Percentiles rank a stretch among this genome's conserved stretches.
Conservation (phyloP, 345 rosid species). For the Aquilaria malaccensis region DNA sequence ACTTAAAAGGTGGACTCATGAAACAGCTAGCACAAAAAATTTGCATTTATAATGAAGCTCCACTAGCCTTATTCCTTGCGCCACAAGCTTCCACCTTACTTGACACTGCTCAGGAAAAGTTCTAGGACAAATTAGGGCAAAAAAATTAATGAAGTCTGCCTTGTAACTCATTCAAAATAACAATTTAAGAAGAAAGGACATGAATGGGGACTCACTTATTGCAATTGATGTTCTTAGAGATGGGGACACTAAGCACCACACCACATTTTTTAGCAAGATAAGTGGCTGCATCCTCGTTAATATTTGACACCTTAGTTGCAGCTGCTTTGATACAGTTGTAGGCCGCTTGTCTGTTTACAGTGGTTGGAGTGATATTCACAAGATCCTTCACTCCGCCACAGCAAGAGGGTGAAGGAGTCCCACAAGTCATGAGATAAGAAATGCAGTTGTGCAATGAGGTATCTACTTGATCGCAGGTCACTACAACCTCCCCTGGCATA, state of each 20-base stretch:
- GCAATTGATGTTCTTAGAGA: constrained; percentile 13
- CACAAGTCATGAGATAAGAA: constrained; percentile 6
- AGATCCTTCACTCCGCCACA: constrained; percentile 11
- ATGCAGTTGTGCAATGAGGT: constrained; percentile 12
- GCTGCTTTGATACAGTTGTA: constrained; percentile 21
- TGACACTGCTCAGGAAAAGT: no score
- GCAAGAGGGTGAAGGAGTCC: constrained; percentile 5
- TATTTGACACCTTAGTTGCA: neutral
- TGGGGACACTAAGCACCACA: constrained; percentile 13
- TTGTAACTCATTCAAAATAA: no score
- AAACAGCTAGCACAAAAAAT: no score
- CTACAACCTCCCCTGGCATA: constrained; percentile 8
- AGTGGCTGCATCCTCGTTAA: constrained; percentile 18
- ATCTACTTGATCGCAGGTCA: constrained; percentile 7
- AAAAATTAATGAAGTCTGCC: no score
- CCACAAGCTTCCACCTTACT: no score
- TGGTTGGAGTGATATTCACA: constrained; percentile 2
- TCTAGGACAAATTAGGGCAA: no score
- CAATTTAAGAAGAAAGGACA: no score
- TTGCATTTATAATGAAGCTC: no score
- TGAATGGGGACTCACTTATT: neutral
- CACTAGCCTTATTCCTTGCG: no score
- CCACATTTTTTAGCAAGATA: constrained; percentile 19
- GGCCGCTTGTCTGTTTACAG: constrained; percentile 17
- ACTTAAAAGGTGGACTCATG: no score